Conservation (phyloP, 139 green algal genomes). For the Nannochloris sp. region DNA sequence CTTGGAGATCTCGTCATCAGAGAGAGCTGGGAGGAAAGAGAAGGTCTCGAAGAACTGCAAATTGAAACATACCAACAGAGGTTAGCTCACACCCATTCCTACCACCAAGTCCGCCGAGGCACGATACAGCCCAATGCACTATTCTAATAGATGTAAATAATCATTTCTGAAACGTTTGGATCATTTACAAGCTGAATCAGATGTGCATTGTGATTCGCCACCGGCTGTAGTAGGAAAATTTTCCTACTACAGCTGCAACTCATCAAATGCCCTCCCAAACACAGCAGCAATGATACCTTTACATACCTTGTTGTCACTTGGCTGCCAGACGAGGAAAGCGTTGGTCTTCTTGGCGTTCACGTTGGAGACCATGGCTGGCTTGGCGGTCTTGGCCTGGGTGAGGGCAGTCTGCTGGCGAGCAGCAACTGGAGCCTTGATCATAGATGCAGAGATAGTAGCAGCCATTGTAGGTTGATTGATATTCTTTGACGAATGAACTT, state of each 20-base stretch:
- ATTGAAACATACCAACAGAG: background rate
- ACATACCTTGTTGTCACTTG: constrained; percentile 42
- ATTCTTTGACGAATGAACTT: too few relatives aligned
- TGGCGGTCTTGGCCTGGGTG: constrained; percentile 25
- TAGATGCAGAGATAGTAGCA: constrained; percentile 17
- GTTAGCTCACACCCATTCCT: background rate
- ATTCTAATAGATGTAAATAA: too few relatives aligned
- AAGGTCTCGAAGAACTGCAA: constrained; percentile 92
- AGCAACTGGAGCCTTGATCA: constrained; percentile 12
- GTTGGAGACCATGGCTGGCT: constrained; percentile 21
- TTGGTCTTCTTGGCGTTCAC: constrained; percentile 27
- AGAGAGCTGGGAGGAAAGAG: constrained; percentile 94
- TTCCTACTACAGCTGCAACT: background rate
- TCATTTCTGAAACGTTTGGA: too few relatives aligned
- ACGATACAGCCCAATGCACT: too few relatives aligned
- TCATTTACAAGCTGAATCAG: too few relatives aligned
- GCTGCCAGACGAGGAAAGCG: constrained; percentile 29
- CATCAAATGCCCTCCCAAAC: background rate
- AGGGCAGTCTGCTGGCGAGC: background rate
- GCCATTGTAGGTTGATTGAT: constrained; percentile 15
- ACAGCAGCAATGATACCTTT: background rate
- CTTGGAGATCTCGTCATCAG: constrained; percentile 75
- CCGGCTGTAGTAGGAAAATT: background rate
- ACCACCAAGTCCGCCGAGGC: background rate
- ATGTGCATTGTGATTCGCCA: background rate